Conservation (phyloP, 495 filamentous ascomycete genomes). For the Penicillium malachiteum region DNA sequence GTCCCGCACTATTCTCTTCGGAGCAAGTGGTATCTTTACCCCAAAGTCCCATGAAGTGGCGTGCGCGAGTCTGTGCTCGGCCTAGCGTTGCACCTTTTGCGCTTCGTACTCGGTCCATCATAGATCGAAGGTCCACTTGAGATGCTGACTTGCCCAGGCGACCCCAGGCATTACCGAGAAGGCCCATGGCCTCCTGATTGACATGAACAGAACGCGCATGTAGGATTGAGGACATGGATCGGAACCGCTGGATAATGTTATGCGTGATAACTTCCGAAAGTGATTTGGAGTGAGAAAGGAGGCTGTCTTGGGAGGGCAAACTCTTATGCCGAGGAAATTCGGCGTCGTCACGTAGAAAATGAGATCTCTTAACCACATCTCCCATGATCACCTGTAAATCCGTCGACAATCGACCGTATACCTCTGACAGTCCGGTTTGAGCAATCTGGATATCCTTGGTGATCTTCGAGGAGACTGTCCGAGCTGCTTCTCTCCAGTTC, state of each 20-base stretch:
- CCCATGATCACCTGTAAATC: constrained; percentile 50
- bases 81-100: constrained; percentile 33
- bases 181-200: constrained; percentile 29
- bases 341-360: constrained; percentile 34
- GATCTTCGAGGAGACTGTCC: constrained; percentile 40
- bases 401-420: constrained; percentile 47
- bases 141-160: constrained; percentile 27
- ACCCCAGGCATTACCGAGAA: constrained; percentile 33
- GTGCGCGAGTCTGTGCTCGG: constrained; percentile 41
- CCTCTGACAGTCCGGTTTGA: constrained; percentile 41
- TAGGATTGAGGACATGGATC: constrained; percentile 30
- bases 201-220: constrained; percentile 29
- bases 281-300: constrained; percentile 39
- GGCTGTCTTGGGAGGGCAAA: constrained; percentile 23
- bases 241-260: constrained; percentile 36
- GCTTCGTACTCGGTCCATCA: constrained; percentile 37
- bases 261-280: constrained; percentile 35
- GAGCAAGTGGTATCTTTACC: constrained; percentile 13
- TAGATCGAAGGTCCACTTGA: constrained; percentile 23
- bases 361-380: constrained; percentile 46
- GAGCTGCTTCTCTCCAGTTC: constrained; percentile 55
- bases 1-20: not conserved
- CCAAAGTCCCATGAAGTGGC: constrained; percentile 28
- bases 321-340: constrained; percentile 29
- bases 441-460: constrained; percentile 43